Conservation (phyloP, 2,329 filamentous ascomycete species). For the Zymoseptoria passerinii region DNA sequence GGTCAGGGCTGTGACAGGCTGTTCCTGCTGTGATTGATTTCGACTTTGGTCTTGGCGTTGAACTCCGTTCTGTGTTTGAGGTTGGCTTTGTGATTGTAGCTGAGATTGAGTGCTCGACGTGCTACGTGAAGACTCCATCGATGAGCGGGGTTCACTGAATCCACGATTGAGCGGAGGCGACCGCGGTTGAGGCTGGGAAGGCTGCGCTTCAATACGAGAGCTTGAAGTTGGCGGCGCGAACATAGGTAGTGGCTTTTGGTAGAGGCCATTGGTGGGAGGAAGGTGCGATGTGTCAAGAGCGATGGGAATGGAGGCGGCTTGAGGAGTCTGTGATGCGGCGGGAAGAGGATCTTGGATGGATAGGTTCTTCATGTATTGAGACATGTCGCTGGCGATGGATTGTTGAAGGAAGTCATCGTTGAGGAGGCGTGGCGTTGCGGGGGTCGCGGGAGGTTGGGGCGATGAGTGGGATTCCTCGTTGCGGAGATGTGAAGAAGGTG, state of each 20-base stretch:
- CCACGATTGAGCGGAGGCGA: slow-evolving; percentile 2
- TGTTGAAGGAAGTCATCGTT: slow-evolving; percentile 43
- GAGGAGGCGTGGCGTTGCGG: slow-evolving; percentile 25
- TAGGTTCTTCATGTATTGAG: slow-evolving; percentile 31
- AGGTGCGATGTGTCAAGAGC: slow-evolving; percentile 4
- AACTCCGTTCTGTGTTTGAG: not conserved
- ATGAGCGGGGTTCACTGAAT: slow-evolving; percentile 4
- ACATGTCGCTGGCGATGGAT: slow-evolving; percentile 39
- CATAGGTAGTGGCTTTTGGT: slow-evolving; percentile 28
- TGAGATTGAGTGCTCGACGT: slow-evolving; percentile 2
- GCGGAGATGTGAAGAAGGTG: slow-evolving; percentile 25
- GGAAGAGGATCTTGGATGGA: slow-evolving; percentile 27
- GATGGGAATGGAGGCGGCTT: slow-evolving; percentile 3
- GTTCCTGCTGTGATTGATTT: slow-evolving; percentile 14
- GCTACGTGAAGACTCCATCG: slow-evolving; percentile 9
- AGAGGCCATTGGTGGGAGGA: slow-evolving; percentile 21
- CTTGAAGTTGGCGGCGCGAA: slow-evolving; percentile 18
- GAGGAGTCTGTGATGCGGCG: slow-evolving; percentile 15
- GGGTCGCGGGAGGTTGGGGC: slow-evolving; percentile 26
- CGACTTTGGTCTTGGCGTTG: not conserved
- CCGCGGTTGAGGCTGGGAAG: not conserved
- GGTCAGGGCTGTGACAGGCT: slow-evolving; percentile 73
- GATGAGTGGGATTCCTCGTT: slow-evolving; percentile 25
- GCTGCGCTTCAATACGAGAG: slow-evolving; percentile 1
- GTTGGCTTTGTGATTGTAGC: slow-evolving; percentile 1